Percentiles rank a stretch among this genome's conserved stretches.
These are phyloP conservation scores for Fistulifera pelliculosa DNA, from an alignment of 108 stramenopile genomes.

Conservation along the genomic window DNA sequence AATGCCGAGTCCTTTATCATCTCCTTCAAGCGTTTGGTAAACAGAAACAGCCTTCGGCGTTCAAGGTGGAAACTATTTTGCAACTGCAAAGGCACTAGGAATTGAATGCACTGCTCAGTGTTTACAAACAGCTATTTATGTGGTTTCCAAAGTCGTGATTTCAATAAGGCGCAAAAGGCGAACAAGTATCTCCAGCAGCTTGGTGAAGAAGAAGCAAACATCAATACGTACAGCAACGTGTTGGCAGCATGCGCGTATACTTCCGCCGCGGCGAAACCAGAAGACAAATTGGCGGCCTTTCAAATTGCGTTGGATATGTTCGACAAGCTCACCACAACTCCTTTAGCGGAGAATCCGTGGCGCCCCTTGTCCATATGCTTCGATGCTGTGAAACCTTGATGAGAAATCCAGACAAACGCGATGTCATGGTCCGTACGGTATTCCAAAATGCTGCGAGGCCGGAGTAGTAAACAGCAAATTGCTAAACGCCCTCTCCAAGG, in stretches of 20 bases:
- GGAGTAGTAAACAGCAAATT: conserved; percentile 34
- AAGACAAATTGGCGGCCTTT: conserved; percentile 26
- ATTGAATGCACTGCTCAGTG: conserved; percentile 11
- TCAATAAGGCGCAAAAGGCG: too few relatives aligned
- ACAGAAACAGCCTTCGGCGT: conserved; percentile 2
- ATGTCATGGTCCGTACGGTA: conserved; percentile 23
- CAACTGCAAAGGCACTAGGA: conserved; percentile 24
- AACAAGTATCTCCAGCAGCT: too few relatives aligned
- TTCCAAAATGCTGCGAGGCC: conserved; percentile 35
- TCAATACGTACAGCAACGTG: conserved; percentile 14
- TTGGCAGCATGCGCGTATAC: conserved; percentile 32
- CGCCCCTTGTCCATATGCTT: conserved; percentile 26
- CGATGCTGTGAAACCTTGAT: conserved; percentile 22
- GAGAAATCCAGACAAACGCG: conserved; percentile 26
- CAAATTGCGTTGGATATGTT: conserved; percentile 22
- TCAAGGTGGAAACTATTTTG: conserved; percentile 30
- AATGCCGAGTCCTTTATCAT: conserved; percentile 31
- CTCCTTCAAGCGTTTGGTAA: conserved; percentile 14
- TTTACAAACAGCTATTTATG: too few relatives aligned
- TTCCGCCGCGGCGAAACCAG: conserved; percentile 6
- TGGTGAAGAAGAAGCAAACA: background rate
- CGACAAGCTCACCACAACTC: conserved; percentile 6
- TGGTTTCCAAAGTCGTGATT: too few relatives aligned
- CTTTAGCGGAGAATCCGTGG: background rate
- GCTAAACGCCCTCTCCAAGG: conserved; percentile 17